These are phyloP conservation scores for Halocafeteria seosinensis DNA, from an alignment of 108 stramenopile species.

Conservation along the genomic window DNA sequence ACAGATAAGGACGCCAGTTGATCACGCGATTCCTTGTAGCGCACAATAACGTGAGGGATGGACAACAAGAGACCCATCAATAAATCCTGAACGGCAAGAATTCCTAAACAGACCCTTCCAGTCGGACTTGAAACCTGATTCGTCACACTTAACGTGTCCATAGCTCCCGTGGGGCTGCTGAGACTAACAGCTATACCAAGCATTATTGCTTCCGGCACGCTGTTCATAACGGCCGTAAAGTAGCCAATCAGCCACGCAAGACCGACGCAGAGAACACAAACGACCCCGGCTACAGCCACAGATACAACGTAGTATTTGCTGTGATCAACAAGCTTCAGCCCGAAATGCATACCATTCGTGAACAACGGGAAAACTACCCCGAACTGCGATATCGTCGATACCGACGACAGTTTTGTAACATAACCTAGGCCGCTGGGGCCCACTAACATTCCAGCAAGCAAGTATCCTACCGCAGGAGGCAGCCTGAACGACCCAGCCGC, in stretches of 20 bases:
- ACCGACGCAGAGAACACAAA: neutral
- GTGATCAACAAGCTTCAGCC: neutral
- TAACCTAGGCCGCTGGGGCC: conserved; percentile 9
- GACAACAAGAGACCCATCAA: conserved; percentile 16
- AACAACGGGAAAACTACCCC: conserved; percentile 13
- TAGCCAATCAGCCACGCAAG: neutral
- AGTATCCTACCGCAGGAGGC: conserved; percentile 9
- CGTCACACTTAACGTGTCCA: neutral
- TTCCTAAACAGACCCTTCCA: conserved; percentile 4
- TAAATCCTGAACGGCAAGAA: conserved; percentile 11
- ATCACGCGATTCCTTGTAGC: neutral
- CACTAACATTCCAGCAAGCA: conserved; percentile 3
- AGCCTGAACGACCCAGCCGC: neutral
- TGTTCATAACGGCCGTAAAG: neutral
- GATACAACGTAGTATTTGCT: neutral
- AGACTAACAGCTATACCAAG: conserved; percentile 7
- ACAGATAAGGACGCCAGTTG: neutral
- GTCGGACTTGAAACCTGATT: neutral
- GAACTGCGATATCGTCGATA: conserved; percentile 10
- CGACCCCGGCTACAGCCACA: neutral
- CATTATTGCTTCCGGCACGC: neutral
- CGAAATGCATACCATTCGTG: conserved; percentile 6
- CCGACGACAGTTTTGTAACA: neutral
- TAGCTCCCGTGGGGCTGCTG: neutral
- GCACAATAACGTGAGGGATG: conserved; percentile 4